Base-by-base conservation (phyloP, 257 asterid genomes). In the Solanum appendiculatum region DNA sequence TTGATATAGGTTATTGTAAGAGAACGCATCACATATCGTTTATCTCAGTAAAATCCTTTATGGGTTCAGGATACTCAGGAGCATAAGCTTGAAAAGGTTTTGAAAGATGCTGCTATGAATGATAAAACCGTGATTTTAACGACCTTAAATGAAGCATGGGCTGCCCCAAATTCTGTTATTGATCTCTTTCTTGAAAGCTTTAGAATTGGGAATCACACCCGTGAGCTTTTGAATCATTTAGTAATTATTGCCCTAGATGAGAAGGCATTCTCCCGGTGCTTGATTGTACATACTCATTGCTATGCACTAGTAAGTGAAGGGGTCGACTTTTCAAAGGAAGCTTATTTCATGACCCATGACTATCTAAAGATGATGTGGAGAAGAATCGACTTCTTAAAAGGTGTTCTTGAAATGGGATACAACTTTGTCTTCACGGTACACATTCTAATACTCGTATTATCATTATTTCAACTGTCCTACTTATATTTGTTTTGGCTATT, bases 351-450 rank as follows among this genome's bases (percentile, higher is more conserved):
- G 93, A 64, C 88, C 10, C 86, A 83, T 21, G 88, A 58, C 64
- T 93, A 93, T 86, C 42, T 93, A 58, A 89, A 86, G 89, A 91
- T 93, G 92, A 90, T 93, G 95, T 93, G 95, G 94, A 89, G 90
- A 84, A 88, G 93, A 90, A 86, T 91, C 29, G 91, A 92, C 83
- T 89, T 94, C 77, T 89, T 93, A 3, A 86, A 81, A 12, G 34
- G 33, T 18, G 90, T 93, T 85, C 94, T 92, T 29, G 92, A 93
- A 69, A 27, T 82, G 83, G 95, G 96, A 86, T 92, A 86, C 87
- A 91, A 87, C 80, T 92, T 92, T 84, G 85, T 93, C 72, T 93
- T 92, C 92, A 91, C 93, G 88, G 96, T 92, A 48, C 20, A 18
- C 68, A 29, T 80, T 9, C 18, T 80, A 46, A 1, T 46, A 60